Evolutionary conservation across 495 filamentous ascomycete genomes (phyloP), one percentile per base, ranked within the genome.

Genomic region (Trichoderma orchidacearum): DNA sequence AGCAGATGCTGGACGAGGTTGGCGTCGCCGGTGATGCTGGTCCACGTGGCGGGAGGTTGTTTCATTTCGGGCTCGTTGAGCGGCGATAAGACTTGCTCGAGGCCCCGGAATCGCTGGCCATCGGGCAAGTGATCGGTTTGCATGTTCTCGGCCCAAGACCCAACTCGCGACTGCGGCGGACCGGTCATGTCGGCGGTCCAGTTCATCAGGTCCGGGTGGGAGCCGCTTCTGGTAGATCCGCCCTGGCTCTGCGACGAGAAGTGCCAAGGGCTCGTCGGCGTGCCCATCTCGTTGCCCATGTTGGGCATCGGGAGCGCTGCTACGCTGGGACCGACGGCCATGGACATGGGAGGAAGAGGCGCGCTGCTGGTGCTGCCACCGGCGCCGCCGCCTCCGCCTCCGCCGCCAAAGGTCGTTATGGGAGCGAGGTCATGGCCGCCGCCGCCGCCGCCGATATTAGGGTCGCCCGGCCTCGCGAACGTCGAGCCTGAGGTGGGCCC

Each of bases 1-100:
- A 87, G 69, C 23, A 87, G 73, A 59, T 87, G 82, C 55, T 80
- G 70, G 7, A 87, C 75, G 45, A 87, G 74, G 3, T 62, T 61
- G 8, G 66, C 56, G 62, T 89, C 83, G 3, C 66, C 53, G 1
- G 85, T 86, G 31, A 84, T 73, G 5, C 64, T 71, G 11, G 85
- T 86, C 85, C 85, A 89, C 1, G 70, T 68, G 21, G 59, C 66
- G 7, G 70, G 59, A 0, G 73, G 68, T 7, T 72, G 64, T 35
- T 68, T 69, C 53, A 65, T 64, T 36, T 71, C 68, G 5, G 66
- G 66, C 23, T 61, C 28, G 29, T 66, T 61, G 1, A 63, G 55
- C 2, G 68, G 66, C n/a, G 68, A 56, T 5, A 74, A 62, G 15
- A 75, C 54, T 29, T 72, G 67, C 32, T 73, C 69, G 5, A 70